phyloP scores from a whole-genome alignment of 2,329 filamentous ascomycete species.

The Zymoseptoria pseudotritici region DNA sequence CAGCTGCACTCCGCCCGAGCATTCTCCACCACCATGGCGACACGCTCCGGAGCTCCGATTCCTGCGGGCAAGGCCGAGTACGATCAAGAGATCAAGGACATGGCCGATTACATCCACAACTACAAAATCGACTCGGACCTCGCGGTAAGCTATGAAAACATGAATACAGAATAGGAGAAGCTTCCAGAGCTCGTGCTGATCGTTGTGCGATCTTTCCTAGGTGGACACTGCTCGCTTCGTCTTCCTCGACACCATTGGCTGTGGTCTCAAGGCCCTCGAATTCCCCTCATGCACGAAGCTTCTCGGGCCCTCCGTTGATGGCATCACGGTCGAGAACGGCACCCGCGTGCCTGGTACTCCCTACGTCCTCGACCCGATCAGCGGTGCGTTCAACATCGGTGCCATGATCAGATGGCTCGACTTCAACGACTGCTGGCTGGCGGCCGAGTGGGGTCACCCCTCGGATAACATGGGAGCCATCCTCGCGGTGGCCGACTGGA shows the following conservation, averaged over 20 bases:
- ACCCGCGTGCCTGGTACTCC: slow-evolving; percentile 84
- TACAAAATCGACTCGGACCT: slow-evolving; percentile 85
- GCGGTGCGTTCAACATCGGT: slow-evolving; percentile 97
- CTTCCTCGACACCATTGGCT: slow-evolving; percentile 93
- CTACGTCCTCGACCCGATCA: slow-evolving; percentile 91
- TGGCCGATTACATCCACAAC: slow-evolving; percentile 90
- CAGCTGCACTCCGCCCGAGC: slow-evolving; percentile 17
- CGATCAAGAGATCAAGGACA: slow-evolving; percentile 89
- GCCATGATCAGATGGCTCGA: slow-evolving; percentile 99
- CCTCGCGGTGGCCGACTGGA: slow-evolving; percentile 93
- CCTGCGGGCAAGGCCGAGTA: slow-evolving; percentile 43
- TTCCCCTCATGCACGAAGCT: slow-evolving; percentile 97
- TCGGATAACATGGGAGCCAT: slow-evolving; percentile 98
- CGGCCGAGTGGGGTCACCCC: slow-evolving; percentile 97
- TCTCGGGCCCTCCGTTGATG: slow-evolving; percentile 82
- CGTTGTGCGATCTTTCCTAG: slow-evolving; percentile 38
- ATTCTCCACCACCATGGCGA: slow-evolving; percentile 28
- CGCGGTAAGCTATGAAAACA: slow-evolving; percentile 58
- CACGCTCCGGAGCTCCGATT: slow-evolving; percentile 25
- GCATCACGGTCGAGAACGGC: slow-evolving; percentile 85
- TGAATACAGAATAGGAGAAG: slow-evolving; percentile 11
- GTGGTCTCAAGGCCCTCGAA: slow-evolving; percentile 86
- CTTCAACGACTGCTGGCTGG: slow-evolving; percentile 99
- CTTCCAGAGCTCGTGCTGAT: slow-evolving; percentile 11
- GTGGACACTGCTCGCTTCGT: slow-evolving; percentile 95